Percentiles rank a stretch among this genome's conserved stretches.
phyloP scores from a whole-genome alignment of 495 filamentous ascomycete genomes.

The Haplographium delicatum region DNA sequence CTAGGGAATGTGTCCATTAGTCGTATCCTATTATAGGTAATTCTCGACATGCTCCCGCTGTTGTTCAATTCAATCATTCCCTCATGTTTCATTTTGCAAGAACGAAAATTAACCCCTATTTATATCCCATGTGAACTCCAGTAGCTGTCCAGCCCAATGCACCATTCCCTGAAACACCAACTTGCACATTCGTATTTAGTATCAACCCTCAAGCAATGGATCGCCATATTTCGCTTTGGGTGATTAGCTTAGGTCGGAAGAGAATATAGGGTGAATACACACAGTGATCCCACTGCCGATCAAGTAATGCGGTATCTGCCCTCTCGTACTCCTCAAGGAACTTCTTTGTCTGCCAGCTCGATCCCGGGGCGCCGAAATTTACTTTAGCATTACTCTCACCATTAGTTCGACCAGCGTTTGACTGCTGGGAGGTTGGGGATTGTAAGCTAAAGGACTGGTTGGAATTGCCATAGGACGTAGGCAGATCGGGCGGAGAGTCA shows the following conservation, averaged over 20 bases:
- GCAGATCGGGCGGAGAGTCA: conserved; percentile 18
- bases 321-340: conserved; percentile 24
- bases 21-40: no score
- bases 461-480: not conserved
- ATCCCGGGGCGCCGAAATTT: conserved; percentile 22
- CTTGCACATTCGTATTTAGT: no score
- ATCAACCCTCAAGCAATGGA: conserved; percentile 20
- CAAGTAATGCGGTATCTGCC: conserved; percentile 9
- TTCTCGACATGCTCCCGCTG: no score
- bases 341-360: conserved; percentile 25
- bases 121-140: no score
- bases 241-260: no score
- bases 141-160: no score
- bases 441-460: not conserved
- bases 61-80: not conserved
- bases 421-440: not conserved
- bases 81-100: not conserved
- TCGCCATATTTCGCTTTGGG: conserved; percentile 22
- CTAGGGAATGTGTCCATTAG: no score
- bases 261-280: no score
- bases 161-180: no score
- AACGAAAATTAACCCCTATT: no score
- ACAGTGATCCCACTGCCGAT: conserved; percentile 20
- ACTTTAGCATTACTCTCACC: conserved; percentile 11
- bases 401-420: conserved; percentile 10